Conservation (phyloP, 2,329 filamentous ascomycete species). For the Exophiala calicioides region DNA sequence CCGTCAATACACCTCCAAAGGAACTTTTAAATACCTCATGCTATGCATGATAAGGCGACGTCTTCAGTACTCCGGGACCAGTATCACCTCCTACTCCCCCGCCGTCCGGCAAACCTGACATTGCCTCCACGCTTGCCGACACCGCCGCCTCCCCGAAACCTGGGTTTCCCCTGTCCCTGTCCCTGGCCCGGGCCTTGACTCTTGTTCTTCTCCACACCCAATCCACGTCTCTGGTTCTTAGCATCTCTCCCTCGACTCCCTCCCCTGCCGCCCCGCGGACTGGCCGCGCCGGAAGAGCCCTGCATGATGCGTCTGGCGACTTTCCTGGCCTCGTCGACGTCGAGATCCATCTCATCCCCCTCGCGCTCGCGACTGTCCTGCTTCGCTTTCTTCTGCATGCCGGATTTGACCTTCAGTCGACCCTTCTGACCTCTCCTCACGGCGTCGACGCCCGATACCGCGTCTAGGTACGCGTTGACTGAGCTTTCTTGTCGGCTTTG, state of each 20-base stretch:
- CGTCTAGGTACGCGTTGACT: conserved; percentile 63
- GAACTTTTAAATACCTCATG: too few species aligned
- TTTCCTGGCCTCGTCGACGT: conserved; percentile 50
- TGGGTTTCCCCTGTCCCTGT: neutral
- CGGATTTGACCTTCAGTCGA: conserved; percentile 60
- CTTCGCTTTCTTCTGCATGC: conserved; percentile 38
- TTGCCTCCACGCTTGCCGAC: conserved; percentile 20
- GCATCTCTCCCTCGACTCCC: conserved; percentile 3
- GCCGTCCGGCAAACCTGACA: conserved; percentile 16
- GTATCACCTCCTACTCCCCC: conserved; percentile 13
- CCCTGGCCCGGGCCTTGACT: conserved; percentile 6
- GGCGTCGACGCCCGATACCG: conserved; percentile 61
- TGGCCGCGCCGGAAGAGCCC: conserved; percentile 11
- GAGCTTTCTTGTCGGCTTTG: conserved; percentile 26
- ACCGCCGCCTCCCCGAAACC: conserved; percentile 23
- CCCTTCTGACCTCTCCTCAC: conserved; percentile 60
- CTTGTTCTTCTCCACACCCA: conserved; percentile 29
- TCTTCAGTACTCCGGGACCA: too few species aligned
- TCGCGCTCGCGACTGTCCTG: conserved; percentile 34
- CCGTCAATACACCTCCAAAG: too few species aligned
- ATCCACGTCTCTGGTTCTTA: conserved; percentile 23
- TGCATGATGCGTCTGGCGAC: conserved; percentile 28
- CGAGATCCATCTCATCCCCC: conserved; percentile 46
- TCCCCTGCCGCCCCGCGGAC: conserved; percentile 5
- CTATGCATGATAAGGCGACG: too few species aligned